Conservation (phyloP, 129 eudicot species). For the Flaveria trinervia region DNA sequence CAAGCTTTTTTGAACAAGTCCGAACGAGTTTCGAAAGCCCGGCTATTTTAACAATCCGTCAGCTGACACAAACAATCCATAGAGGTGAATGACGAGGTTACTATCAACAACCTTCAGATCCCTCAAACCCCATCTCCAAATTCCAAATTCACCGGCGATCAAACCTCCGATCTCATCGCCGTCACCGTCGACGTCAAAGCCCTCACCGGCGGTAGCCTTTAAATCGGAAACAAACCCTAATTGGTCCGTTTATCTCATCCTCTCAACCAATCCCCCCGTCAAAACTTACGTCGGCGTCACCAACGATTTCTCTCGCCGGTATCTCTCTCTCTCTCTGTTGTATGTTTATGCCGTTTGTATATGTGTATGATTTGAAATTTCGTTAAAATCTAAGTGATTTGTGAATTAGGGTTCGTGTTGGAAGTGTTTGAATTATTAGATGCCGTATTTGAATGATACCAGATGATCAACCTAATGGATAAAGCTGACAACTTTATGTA, state of each 20-base stretch:
- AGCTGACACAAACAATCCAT: not conserved
- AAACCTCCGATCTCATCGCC: conserved; percentile 22
- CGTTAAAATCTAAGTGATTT: not conserved
- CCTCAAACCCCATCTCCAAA: conserved; percentile 46
- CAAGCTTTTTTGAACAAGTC: too few relatives aligned
- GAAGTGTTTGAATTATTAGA: too few relatives aligned
- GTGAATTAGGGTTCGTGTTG: not conserved
- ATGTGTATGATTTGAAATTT: not conserved
- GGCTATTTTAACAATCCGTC: too few relatives aligned
- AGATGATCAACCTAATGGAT: not conserved
- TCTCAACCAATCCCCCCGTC: conserved; percentile 75
- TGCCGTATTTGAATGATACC: not conserved
- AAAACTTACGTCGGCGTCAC: conserved; percentile 97
- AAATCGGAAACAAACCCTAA: conserved; percentile 11
- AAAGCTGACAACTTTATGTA: not conserved
- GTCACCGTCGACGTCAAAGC: conserved; percentile 2
- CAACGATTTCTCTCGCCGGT: conserved; percentile 87
- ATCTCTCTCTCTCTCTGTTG: not conserved
- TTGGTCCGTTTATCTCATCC: conserved; percentile 80
- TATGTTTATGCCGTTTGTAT: too few relatives aligned
- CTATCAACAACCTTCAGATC: conserved; percentile 61
- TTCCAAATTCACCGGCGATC: conserved; percentile 23
- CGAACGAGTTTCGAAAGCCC: too few relatives aligned
- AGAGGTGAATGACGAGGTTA: conserved; percentile 37
- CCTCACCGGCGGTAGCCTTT: conserved; percentile 22